These are phyloP conservation scores for Xylaria venustula DNA, from an alignment of 495 filamentous ascomycete species.

Conservation along the genomic window DNA sequence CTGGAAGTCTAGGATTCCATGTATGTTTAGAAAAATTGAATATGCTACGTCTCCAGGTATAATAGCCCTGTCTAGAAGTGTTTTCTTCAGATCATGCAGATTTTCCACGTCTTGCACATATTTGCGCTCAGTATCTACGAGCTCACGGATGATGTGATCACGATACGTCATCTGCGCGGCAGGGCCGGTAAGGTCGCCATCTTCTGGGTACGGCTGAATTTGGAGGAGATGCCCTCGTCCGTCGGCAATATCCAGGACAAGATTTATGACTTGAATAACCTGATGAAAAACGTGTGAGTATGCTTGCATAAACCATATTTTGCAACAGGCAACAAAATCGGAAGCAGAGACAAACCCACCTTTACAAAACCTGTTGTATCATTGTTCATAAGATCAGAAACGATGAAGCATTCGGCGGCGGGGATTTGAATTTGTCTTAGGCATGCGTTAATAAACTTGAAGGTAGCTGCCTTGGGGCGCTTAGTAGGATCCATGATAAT, in stretches of 20 bases:
- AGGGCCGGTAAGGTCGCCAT: constrained; percentile 42
- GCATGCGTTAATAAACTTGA: constrained; percentile 57
- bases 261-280: constrained; percentile 74
- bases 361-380: constrained; percentile 98
- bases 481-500: constrained; percentile 56
- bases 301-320: not conserved
- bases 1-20: constrained; percentile 91
- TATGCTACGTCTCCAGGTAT: constrained; percentile 89
- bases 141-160: constrained; percentile 83
- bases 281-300: constrained; percentile 23
- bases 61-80: constrained; percentile 79
- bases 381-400: constrained; percentile 86
- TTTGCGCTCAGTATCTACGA: constrained; percentile 91
- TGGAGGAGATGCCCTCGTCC: constrained; percentile 66
- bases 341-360: constrained; percentile 43
- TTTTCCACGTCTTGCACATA: constrained; percentile 98
- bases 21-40: constrained; percentile 94
- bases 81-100: constrained; percentile 87
- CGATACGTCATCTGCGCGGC: constrained; percentile 69
- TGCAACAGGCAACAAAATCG: not conserved
- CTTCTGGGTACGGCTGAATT: constrained; percentile 46
- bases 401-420: constrained; percentile 81
- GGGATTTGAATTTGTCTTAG: constrained; percentile 69
- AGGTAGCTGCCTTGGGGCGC: constrained; percentile 58
- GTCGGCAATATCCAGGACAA: constrained; percentile 83